A percentile compares a stretch with the other conserved stretches of the same genome.
Evolutionary conservation across 495 filamentous ascomycete species (phyloP).

Genomic region (Neurospora sp.): DNA sequence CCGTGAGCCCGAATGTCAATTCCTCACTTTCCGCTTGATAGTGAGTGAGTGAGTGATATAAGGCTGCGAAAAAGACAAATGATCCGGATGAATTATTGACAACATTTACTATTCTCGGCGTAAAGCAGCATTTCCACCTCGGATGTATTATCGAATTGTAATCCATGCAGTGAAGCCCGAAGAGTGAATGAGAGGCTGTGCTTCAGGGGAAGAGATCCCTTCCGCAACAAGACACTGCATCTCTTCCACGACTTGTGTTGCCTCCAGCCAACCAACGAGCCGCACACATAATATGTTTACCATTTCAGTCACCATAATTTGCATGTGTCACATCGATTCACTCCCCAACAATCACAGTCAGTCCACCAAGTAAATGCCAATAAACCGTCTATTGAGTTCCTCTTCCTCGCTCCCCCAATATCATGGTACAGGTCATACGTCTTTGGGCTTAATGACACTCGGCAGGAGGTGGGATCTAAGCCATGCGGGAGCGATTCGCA

Average conservation of each 20-base stretch:
- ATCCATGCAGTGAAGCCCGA: background rate
- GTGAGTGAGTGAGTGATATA: background rate
- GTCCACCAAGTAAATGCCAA: background rate
- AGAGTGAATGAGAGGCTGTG: background rate
- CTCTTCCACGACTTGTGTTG: background rate
- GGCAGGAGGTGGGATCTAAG: background rate
- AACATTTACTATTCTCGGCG: background rate
- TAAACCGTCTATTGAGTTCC: constrained; percentile 12
- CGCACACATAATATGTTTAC: no score
- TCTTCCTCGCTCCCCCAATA: constrained; percentile 4
- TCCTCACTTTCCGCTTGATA: background rate
- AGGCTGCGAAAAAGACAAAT: background rate
- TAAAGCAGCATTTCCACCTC: background rate
- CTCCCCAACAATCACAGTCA: background rate
- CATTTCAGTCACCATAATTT: background rate
- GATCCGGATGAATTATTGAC: background rate
- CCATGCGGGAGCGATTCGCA: background rate
- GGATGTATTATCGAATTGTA: background rate
- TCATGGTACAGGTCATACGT: constrained; percentile 18
- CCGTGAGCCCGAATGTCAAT: background rate
- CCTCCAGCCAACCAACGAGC: background rate
- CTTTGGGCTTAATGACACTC: background rate
- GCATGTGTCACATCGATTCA: background rate
- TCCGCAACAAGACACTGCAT: background rate
- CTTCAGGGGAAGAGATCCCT: background rate